Base-by-base conservation (phyloP, 345 rosid species). In the Diplotaxis tenuifolia region DNA sequence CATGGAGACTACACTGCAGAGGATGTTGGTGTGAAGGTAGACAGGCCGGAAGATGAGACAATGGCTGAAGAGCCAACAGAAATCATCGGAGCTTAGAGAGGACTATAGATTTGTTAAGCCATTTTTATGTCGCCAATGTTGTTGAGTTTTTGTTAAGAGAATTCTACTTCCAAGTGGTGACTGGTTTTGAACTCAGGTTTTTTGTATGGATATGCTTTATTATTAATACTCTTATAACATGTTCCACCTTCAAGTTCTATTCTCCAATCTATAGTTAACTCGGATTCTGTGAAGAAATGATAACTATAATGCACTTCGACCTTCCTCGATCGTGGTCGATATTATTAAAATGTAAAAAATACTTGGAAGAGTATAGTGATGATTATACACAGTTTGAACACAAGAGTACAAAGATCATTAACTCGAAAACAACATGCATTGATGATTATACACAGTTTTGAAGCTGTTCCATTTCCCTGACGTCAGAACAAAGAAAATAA, bases 11-110 rank as follows among this genome's bases (percentile, higher is more conserved):
- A 54, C 66, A 18, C 78, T 11, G 61, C 80, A 12, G 81, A 78
- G 34, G 81, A 78, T 55, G 70, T 68, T 52, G 81, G 81, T 53
- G 78, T 78, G 66, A 78, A 78, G 70, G 78, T 78, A 6, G 81
- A 78, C 1, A 78, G 81, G 47, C 55, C 81, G 9, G 77, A 49
- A 0, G 78, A 78, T 9, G 81, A 78, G 25, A 16, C 74, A 1
- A 2, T 32, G 31, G 74, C 38, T 12, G 81, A 78, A 15, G 81
- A 72, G 12, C 78, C 74, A 15, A 47, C 73, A 0, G 78, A 67
- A 42, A 19, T 78, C 65, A 78, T 78, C 18, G 81, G 81, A 25
- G 81, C 81, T 68, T 78, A 73, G 73, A 6, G 20, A 6, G 20
- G 15, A 59, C 47, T 66, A 72, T 67, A 66, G 78, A 38, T 58